phyloP scores from a whole-genome alignment of 306 rosid genomes.

The Cucurbita pepo region DNA sequence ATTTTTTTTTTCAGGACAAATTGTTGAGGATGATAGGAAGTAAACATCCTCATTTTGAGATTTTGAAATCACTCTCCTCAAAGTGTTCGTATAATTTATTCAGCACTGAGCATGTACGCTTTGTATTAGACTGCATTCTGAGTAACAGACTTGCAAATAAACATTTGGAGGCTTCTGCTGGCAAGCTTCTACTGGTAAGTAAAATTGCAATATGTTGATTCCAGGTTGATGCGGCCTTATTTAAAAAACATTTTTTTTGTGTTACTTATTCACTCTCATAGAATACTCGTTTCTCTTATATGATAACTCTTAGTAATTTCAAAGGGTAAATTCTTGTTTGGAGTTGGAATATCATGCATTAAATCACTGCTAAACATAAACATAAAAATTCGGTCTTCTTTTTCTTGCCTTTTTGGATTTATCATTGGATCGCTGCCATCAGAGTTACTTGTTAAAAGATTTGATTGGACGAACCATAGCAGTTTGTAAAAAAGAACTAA shows the following conservation, averaged over 20 bases:
- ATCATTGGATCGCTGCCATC: background rate
- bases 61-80: conserved; percentile 43
- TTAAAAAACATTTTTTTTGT: background rate
- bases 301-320: background rate
- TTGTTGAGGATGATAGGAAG: conserved; percentile 46
- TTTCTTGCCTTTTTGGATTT: background rate
- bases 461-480: background rate
- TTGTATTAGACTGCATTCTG: conserved; percentile 38
- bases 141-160: conserved; percentile 17
- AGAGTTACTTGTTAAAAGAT: background rate
- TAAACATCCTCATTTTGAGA: conserved; percentile 41
- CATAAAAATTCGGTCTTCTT: background rate
- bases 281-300: background rate
- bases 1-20: conserved; percentile 34
- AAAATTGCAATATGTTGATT: conserved; percentile 10
- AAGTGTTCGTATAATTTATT: conserved; percentile 75
- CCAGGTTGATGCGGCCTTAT: background rate
- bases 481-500: background rate
- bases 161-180: conserved; percentile 44
- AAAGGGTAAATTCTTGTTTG: background rate
- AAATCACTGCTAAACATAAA: background rate
- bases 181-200: conserved; percentile 65
- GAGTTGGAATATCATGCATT: background rate
- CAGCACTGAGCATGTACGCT: conserved; percentile 49
- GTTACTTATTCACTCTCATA: background rate